Conservation (phyloP, 73 alveolate genomes). For the Tetrahymena thermophila region DNA sequence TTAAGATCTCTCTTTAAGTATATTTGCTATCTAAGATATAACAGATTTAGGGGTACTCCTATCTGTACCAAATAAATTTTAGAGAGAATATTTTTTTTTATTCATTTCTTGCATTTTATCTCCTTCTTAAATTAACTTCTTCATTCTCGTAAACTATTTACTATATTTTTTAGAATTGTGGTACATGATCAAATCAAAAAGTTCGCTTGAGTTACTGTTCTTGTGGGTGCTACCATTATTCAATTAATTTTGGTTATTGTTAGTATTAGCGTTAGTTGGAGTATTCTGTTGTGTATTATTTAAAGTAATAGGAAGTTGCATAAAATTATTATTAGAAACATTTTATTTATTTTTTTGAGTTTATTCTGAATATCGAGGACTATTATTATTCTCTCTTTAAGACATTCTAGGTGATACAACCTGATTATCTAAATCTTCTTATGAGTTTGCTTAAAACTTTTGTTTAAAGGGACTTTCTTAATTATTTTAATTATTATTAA, state of each 20-base stretch:
- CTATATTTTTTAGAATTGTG: background rate
- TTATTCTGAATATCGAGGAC: background rate
- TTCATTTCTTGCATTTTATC: background rate
- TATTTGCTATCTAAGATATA: background rate
- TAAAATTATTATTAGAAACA: background rate
- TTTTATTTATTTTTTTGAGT: background rate
- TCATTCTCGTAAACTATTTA: background rate
- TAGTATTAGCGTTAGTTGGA: background rate
- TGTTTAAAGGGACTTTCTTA: background rate
- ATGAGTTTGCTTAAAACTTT: background rate
- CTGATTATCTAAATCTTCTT: background rate
- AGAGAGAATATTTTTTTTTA: background rate
- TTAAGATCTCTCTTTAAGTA: background rate
- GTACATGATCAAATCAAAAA: background rate
- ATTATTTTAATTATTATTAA: background rate
- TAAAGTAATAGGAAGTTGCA: background rate
- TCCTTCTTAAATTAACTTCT: background rate
- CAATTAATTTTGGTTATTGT: background rate
- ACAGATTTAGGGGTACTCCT: background rate
- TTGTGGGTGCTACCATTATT: background rate
- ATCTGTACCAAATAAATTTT: background rate
- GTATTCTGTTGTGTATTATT: background rate
- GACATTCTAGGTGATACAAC: background rate
- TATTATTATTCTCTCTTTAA: background rate
- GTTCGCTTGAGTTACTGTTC: background rate